Conservation (phyloP, 495 filamentous ascomycete genomes). For the Neurospora sp. region DNA sequence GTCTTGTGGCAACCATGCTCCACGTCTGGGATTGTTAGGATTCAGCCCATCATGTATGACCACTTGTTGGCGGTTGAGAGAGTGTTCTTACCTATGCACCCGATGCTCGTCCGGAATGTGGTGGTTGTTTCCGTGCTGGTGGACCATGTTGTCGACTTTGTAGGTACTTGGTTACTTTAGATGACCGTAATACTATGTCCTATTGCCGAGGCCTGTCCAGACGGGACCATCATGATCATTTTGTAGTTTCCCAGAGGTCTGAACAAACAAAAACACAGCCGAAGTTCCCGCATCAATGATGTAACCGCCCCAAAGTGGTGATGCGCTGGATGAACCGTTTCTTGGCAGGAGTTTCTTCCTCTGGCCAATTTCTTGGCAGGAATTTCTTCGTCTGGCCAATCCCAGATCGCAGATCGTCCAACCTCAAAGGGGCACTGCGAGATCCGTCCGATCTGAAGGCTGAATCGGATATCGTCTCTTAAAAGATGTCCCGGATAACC, state of each 20-base stretch:
- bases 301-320: background rate
- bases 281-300: background rate
- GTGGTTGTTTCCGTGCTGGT: constrained; percentile 33
- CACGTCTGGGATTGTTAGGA: constrained; percentile 24
- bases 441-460: background rate
- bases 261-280: background rate
- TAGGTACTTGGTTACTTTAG: background rate
- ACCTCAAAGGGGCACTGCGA: background rate
- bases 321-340: background rate
- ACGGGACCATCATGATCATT: background rate
- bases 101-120: constrained; percentile 33
- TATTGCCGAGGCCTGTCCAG: background rate
- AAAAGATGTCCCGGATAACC: background rate
- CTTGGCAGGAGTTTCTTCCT: background rate
- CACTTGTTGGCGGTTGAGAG: background rate
- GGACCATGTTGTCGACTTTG: constrained; percentile 25
- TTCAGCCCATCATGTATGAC: background rate
- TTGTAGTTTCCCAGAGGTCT: background rate
- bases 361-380: background rate
- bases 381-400: background rate
- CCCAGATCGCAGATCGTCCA: background rate
- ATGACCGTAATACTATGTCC: background rate
- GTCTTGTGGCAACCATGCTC: constrained; percentile 44
- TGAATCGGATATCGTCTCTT: background rate
- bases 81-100: constrained; percentile 22